A percentile compares a stretch with the other conserved stretches of the same genome.
Evolutionary conservation across 495 filamentous ascomycete genomes (phyloP).

Genomic region (Penicillium bovifimosum): DNA sequence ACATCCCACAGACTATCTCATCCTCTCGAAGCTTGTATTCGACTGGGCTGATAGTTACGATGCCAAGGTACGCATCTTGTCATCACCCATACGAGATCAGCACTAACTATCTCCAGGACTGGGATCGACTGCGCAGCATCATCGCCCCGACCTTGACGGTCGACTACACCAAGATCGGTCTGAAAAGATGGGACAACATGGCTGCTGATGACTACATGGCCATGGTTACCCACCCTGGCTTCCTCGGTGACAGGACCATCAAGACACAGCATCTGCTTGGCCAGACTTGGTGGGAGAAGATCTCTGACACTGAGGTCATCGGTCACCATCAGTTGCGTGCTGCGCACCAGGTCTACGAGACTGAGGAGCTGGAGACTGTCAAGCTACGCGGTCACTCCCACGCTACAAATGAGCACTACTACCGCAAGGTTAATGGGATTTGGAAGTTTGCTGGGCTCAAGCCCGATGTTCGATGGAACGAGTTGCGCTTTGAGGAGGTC

Average conservation of each 20-base stretch:
- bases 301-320: conserved; percentile 60
- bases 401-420: conserved; percentile 65
- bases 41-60: conserved; percentile 86
- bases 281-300: conserved; percentile 63
- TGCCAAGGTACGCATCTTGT: conserved; percentile 41
- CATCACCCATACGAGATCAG: neutral
- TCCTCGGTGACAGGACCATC: conserved; percentile 65
- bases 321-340: conserved; percentile 76
- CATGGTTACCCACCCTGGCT: conserved; percentile 60
- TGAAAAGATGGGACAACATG: conserved; percentile 68
- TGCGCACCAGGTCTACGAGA: conserved; percentile 51
- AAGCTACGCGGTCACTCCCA: conserved; percentile 54
- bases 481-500: conserved; percentile 59
- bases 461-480: conserved; percentile 66
- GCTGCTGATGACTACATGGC: conserved; percentile 63
- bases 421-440: conserved; percentile 65
- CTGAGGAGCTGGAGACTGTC: conserved; percentile 21
- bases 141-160: conserved; percentile 66
- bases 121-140: conserved; percentile 62
- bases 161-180: conserved; percentile 71
- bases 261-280: conserved; percentile 77
- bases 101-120: conserved; percentile 44
- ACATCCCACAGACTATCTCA: conserved; percentile 18
- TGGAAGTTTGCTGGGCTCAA: conserved; percentile 79
- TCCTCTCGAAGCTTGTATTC: conserved; percentile 39